Percentiles rank a stretch among this genome's conserved stretches.
phyloP scores from a whole-genome alignment of 768 basidiomycete species.

The Calocybe indica region DNA sequence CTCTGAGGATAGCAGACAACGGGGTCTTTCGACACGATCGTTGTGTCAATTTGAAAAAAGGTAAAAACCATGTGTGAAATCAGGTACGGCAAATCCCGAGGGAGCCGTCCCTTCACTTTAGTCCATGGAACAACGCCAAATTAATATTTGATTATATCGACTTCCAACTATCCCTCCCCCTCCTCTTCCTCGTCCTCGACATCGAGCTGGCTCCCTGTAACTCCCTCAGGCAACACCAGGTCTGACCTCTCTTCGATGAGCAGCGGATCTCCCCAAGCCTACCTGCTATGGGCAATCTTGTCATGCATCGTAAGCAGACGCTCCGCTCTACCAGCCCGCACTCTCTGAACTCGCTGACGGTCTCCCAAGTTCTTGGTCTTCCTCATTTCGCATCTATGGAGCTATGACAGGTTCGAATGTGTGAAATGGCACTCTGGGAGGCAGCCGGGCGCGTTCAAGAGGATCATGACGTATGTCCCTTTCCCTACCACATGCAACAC shows the following conservation, averaged over 20 bases:
- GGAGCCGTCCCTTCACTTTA: neutral
- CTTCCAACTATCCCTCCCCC: neutral
- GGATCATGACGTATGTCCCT: slow-evolving; percentile 74
- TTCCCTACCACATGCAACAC: slow-evolving; percentile 9
- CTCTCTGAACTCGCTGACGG: slow-evolving; percentile 3
- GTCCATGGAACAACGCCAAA: neutral
- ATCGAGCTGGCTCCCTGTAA: slow-evolving; percentile 3
- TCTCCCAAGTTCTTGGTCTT: slow-evolving; percentile 57
- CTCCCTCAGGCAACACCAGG: neutral
- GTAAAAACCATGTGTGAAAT: neutral
- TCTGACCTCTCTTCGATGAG: slow-evolving; percentile 37
- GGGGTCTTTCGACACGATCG: too few relatives aligned
- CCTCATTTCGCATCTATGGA: slow-evolving; percentile 72
- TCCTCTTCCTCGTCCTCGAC: neutral
- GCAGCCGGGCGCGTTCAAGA: slow-evolving; percentile 81
- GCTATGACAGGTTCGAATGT: slow-evolving; percentile 72
- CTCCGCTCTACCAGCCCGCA: slow-evolving; percentile 37
- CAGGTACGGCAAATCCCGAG: slow-evolving; percentile 2
- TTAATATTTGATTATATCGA: neutral
- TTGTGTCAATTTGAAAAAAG: too few relatives aligned
- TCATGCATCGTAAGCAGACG: slow-evolving; percentile 54
- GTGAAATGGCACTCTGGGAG: slow-evolving; percentile 69
- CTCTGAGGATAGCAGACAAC: too few relatives aligned
- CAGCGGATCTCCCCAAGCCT: slow-evolving; percentile 68
- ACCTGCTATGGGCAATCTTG: slow-evolving; percentile 72